Evolutionary conservation across 75 land plant genomes (phyloP), one percentile per base, ranked within the genome.

Genomic region (Larix kaempferi): DNA sequence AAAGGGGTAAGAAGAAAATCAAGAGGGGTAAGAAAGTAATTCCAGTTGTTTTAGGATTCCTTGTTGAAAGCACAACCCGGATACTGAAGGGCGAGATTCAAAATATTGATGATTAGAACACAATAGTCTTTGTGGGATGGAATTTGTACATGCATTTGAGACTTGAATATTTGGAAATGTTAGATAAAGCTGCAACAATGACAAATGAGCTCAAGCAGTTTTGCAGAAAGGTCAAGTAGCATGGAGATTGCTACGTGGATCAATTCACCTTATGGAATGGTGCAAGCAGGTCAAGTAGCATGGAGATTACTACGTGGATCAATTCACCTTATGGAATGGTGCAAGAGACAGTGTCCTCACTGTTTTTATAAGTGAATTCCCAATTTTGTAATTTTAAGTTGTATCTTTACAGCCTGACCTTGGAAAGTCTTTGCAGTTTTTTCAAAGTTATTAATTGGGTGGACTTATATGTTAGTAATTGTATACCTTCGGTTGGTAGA

Each of bases 1-100:
- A 92, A 88, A 78, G 89, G 90, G 84, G 82, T 55, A 92, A 93
- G 82, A 95, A 93, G 79, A 89, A 80, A 54, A 84, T 87, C 25
- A 95, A 95, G 85, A 89, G 88, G 52, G 90, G 89, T 62, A 93
- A 94, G 89, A 89, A 88, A 67, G 94, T 94, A 23, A 89, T 82
- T 65, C 91, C 92, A 2, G 66, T 92, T 5, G 85, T 87, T 63
- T 73, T 95, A 69, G 92, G 90, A 56, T 92, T 85, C 64, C 91
- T 91, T 11, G 95, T 92, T 26, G 92, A 94, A 77, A 78, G 78
- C 59, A 29, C 33, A 29, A 91, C 87, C 82, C 87, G 98, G 33
- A 95, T 95, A 17, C 89, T 95, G 96, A 93, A 89, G 96, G 98
- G 98, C 7, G 96, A 95, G 78, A 95, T 93, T 39, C 98, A 95